phyloP scores from a whole-genome alignment of 75 land plant species.

The Cryptomeria japonica region DNA sequence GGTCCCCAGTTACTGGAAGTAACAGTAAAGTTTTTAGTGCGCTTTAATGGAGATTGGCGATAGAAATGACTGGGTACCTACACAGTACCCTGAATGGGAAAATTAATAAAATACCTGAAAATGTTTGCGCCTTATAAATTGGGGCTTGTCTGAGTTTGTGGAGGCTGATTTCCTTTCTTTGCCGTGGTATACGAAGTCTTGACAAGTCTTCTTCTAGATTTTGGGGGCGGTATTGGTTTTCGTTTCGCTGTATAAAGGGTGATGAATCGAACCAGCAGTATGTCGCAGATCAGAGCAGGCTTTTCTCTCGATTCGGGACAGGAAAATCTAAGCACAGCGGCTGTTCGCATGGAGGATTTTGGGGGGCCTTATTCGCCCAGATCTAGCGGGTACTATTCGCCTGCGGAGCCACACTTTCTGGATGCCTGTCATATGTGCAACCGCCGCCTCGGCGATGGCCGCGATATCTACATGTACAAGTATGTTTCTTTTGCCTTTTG shows the following conservation, averaged over 20 bases:
- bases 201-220: too few relatives aligned
- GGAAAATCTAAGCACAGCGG: not conserved
- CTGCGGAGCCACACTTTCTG: conserved; percentile 23
- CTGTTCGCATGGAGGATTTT: not conserved
- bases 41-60: not conserved
- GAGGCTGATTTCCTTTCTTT: not conserved
- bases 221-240: not conserved
- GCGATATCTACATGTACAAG: conserved; percentile 71
- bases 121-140: not conserved
- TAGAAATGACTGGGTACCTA: not conserved
- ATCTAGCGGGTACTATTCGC: not conserved
- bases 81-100: not conserved
- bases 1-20: not conserved
- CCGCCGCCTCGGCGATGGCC: conserved; percentile 41
- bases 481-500: not conserved
- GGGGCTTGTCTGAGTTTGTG: not conserved
- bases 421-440: conserved; percentile 46
- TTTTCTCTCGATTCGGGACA: not conserved
- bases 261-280: conserved; percentile 26
- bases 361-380: not conserved
- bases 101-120: not conserved
- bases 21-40: not conserved
- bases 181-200: not conserved
- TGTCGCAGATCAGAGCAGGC: conserved; percentile 24
- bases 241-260: not conserved